Base-by-base conservation (phyloP, 257 asterid genomes). In the Ilex aquifolium region DNA sequence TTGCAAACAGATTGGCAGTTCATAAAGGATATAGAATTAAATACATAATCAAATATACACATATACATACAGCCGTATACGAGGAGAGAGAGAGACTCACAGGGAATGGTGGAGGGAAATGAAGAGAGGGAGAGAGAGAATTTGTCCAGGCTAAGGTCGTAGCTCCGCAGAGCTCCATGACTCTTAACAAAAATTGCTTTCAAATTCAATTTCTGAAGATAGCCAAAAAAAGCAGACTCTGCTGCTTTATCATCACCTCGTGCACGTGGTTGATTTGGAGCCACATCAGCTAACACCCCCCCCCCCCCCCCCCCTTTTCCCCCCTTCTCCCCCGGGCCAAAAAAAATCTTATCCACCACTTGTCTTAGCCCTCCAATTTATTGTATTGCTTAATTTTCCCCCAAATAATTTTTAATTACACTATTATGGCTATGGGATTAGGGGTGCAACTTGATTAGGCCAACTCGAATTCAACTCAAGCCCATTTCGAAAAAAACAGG, bases 131-230 rank as follows among this genome's bases (percentile, higher is more conserved):
- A 31, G 91, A 69, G 2, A 81, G 62, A 75, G 83, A 79, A 36
- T 75, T 82, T 29, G 86, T 70, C 91, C 86, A 82, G 57, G 89
- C 61, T 60, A 87, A 69, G 16, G 93, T 63, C 21, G 83, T 63
- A 59, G 77, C 68, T 49, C 79, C 74, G 50, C 65, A 78, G 32
- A 83, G 80, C 62, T 81, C 91, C 95, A 88, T 36, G 42, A 36
- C 42, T 44, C 55, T 21, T 29, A 44, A n/a, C 55, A 21, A 44
- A 60, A 13, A 40, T 30, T 42, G 42, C 8, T 7, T 46, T 46
- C 56, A 30, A 59, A 59, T 32, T 36, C 8, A 4, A 4, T 36
- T 36, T 36, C 42, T 36, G 42, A 36, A 36, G 8, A 4, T 36
- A 36, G 42, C 8, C 0, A 36, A 36, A 21, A 1, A 21, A 21